Conservation (phyloP, 208 protist species). For the Phytomonas francai region DNA sequence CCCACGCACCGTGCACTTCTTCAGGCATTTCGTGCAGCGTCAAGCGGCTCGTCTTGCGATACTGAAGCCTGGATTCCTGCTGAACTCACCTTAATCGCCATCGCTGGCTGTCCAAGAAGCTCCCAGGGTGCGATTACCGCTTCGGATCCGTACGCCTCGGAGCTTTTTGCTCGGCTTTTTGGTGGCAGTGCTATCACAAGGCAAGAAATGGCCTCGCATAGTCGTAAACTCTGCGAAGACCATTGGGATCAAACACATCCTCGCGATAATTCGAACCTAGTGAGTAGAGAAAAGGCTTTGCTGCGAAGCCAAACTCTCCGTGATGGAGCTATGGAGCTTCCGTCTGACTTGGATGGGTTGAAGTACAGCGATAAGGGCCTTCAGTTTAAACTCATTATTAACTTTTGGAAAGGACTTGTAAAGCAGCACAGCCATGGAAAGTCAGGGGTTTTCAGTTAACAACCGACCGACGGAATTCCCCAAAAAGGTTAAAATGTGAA, state of each 20-base stretch:
- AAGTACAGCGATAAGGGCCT: slow-evolving; percentile 19
- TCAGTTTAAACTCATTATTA: slow-evolving; percentile 44
- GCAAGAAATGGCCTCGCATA: no score
- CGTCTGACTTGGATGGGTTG: not conserved
- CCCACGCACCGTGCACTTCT: slow-evolving; percentile 15
- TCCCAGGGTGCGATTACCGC: slow-evolving; percentile 24
- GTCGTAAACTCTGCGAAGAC: no score
- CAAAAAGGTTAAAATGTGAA: not conserved
- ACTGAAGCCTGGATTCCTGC: slow-evolving; percentile 17
- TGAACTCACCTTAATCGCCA: slow-evolving; percentile 37
- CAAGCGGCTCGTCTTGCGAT: slow-evolving; percentile 7
- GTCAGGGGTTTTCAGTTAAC: not conserved
- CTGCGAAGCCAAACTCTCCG: no score
- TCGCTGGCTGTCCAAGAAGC: slow-evolving; percentile 33
- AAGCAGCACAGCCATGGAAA: slow-evolving; percentile 31
- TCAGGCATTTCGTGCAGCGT: slow-evolving; percentile 13
- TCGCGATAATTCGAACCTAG: no score
- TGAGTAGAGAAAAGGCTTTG: no score
- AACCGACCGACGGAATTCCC: not conserved
- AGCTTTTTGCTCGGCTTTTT: slow-evolving; percentile 39
- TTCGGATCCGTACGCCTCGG: slow-evolving; percentile 20
- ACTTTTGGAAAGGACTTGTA: slow-evolving; percentile 57
- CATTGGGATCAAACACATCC: no score
- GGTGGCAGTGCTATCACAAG: slow-evolving; percentile 21
- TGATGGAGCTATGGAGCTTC: no score